Percentiles rank a stretch among this genome's conserved stretches.
phyloP scores from a whole-genome alignment of 192 early-diverging fungal genomes.

The Entomortierella lignicola region DNA sequence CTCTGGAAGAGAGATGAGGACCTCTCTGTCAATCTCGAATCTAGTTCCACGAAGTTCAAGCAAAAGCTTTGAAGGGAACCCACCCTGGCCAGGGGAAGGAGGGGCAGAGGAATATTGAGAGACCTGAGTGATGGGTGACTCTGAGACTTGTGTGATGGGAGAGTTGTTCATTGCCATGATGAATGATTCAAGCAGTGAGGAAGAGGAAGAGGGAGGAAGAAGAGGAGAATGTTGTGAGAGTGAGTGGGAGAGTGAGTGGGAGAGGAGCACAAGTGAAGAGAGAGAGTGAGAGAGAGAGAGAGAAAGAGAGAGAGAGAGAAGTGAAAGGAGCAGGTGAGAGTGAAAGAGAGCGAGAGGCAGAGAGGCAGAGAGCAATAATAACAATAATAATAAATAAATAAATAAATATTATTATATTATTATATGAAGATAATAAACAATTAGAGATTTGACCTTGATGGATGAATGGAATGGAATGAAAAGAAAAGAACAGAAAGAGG shows the following conservation, averaged over 20 bases:
- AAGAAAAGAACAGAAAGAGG: no score
- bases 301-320: neutral
- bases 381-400: constrained; percentile 1
- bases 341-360: neutral
- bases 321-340: neutral
- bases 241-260: neutral
- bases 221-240: neutral
- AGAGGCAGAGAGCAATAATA: neutral
- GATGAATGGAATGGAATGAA: no score
- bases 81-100: constrained; percentile 35
- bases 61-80: constrained; percentile 62
- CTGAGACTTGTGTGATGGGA: constrained; percentile 53
- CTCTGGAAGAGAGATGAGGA: constrained; percentile 67
- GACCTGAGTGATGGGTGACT: constrained; percentile 68
- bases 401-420: no score
- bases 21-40: constrained; percentile 68
- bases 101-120: constrained; percentile 46
- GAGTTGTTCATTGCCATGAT: constrained; percentile 35
- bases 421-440: no score
- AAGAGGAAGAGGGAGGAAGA: neutral
- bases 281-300: constrained; percentile 9
- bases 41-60: constrained; percentile 68
- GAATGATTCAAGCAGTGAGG: neutral
- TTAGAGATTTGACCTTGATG: no score
- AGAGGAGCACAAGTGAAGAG: neutral